Base-by-base conservation (phyloP, 2,329 filamentous ascomycete genomes). In the Fonsecaea nubica region DNA sequence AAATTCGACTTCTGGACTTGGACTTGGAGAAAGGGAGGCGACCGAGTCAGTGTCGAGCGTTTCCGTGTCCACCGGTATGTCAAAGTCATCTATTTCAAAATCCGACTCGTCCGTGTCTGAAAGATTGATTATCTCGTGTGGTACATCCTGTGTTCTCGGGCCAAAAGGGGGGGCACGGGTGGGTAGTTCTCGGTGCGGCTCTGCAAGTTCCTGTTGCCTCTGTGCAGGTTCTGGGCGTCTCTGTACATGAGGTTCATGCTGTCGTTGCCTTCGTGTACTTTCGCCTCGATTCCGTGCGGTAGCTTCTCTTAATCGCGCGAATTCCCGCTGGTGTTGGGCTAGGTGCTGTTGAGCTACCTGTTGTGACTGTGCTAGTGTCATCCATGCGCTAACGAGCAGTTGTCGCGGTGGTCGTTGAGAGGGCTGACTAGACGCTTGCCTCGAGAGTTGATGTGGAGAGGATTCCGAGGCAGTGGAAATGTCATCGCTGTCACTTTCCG, bases 1-100 rank as follows among this genome's bases (percentile, higher is more conserved):
- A 71, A 86, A 84, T 65, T 85, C 77, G 7, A 87, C 79, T 58
- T 86, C 84, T 2, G 83, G 82, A 52, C 78, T 82, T 69, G 67
- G 71, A 73, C 78, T 82, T 69, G 67, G 71, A 73, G 71, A 52
- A 33, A 40, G 33, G 40, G 59, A 45, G 18, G 25, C 54, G 25
- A 21, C 18, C 10, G 58, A 61, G 4, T 30, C 35, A 32, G 62
- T 50, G 2, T 53, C 52, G 18, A 36, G 42, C 3, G 57, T 58
- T 7, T 53, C 25, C 1, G 45, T 40, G 30, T 68, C 63, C 21
- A 18, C 55, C 5, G 54, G 25, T 30, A 52, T 21, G 2, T 52
- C 61, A 25, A 54, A 62, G 7, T 58, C 55, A 48, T 67, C 63
- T 55, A 63, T 68, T 65, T 66, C 56, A 35, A 64, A 76, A n/a